Conservation (phyloP, 1,139 yeast species). For the Suhomyces anneliseae region DNA sequence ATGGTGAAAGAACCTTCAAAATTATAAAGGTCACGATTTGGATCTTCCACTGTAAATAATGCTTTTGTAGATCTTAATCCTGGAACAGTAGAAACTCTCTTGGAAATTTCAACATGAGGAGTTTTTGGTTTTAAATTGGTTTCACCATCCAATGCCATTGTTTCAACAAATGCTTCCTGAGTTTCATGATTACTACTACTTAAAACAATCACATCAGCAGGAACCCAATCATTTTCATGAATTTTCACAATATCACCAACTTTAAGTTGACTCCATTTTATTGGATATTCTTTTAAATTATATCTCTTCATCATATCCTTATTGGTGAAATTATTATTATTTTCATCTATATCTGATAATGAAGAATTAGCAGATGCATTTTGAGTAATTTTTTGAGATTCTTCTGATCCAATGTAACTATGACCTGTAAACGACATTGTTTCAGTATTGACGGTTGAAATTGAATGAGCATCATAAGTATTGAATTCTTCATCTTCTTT, state of each 20-base stretch:
- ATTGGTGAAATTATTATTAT: constrained; percentile 18
- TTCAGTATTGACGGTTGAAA: constrained; percentile 39
- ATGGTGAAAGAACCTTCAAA: constrained; percentile 72
- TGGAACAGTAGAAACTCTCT: constrained; percentile 47
- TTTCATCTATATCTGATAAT: constrained; percentile 7
- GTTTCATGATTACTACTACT: constrained; percentile 57
- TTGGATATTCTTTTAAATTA: constrained; percentile 34
- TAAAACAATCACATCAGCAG: constrained; percentile 80
- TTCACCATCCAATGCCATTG: constrained; percentile 98
- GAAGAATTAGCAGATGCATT: constrained; percentile 7
- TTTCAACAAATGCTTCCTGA: constrained; percentile 82
- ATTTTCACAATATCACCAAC: constrained; percentile 84
- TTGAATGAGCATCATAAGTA: constrained; percentile 38
- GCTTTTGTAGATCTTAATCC: constrained; percentile 54
- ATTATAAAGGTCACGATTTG: constrained; percentile 85
- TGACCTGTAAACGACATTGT: constrained; percentile 17
- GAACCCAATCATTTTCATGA: constrained; percentile 84
- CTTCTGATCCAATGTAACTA: background rate
- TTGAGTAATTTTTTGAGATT: background rate
- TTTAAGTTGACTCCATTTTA: constrained; percentile 70
- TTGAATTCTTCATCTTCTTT: constrained; percentile 29
- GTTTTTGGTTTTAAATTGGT: constrained; percentile 78
- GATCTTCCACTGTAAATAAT: constrained; percentile 76
- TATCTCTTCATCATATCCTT: constrained; percentile 30
- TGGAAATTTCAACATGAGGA: constrained; percentile 65